These are phyloP conservation scores for Entomortierella lignicola DNA, from an alignment of 192 early-diverging fungal species.

Conservation along the genomic window DNA sequence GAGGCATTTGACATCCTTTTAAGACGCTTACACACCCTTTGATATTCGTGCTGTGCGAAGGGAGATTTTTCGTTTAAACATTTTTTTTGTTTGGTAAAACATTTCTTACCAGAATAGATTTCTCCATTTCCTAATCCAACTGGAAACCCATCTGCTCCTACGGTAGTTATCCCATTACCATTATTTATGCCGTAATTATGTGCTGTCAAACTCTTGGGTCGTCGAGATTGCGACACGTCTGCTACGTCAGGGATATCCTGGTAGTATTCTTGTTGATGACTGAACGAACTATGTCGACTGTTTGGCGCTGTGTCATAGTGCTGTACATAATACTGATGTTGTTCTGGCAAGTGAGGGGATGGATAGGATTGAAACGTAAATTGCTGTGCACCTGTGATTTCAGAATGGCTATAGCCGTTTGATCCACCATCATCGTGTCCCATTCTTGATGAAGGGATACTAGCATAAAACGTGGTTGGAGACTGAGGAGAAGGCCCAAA, in stretches of 20 bases:
- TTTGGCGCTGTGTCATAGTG: slow-evolving; percentile 28
- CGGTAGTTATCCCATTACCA: neutral
- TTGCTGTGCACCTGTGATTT: slow-evolving; percentile 11
- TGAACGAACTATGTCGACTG: slow-evolving; percentile 20
- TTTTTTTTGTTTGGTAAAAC: too few species aligned
- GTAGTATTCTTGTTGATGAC: slow-evolving; percentile 29
- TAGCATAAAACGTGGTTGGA: slow-evolving; percentile 4
- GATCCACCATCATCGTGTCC: neutral
- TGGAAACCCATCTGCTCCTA: neutral
- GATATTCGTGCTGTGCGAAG: too few species aligned
- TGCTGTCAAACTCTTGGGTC: slow-evolving; percentile 47
- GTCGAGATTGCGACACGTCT: slow-evolving; percentile 1
- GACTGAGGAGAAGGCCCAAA: slow-evolving; percentile 2
- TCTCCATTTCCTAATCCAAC: neutral
- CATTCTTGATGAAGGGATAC: neutral
- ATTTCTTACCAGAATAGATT: neutral
- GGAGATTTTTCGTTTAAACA: too few species aligned
- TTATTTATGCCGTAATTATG: slow-evolving; percentile 21
- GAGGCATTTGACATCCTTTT: too few species aligned
- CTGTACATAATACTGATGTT: slow-evolving; percentile 20
- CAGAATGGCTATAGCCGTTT: neutral
- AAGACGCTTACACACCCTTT: too few species aligned
- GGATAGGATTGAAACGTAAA: slow-evolving; percentile 2
- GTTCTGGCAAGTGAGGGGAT: slow-evolving; percentile 2
- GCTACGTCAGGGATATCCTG: slow-evolving; percentile 25